Conservation (phyloP, 2,329 filamentous ascomycete species). For the Pezicula radicicola region DNA sequence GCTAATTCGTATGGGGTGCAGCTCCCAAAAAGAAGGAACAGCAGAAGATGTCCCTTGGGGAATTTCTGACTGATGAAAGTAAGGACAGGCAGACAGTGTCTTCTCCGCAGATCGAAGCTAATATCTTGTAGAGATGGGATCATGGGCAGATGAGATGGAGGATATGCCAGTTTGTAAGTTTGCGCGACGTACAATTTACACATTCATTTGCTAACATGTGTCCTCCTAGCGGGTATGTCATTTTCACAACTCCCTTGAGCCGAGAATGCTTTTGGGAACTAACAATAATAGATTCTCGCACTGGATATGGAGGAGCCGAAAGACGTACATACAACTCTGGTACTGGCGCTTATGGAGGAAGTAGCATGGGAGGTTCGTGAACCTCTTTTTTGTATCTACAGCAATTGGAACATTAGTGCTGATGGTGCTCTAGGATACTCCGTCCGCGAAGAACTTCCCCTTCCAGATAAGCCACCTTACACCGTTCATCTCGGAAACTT, state of each 20-base stretch:
- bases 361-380: constrained; percentile 25
- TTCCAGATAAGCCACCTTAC: constrained; percentile 89
- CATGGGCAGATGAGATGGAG: constrained; percentile 99
- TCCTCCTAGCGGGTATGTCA: constrained; percentile 28
- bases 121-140: constrained; percentile 63
- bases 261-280: constrained; percentile 6
- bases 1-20: constrained; percentile 47
- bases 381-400: not conserved
- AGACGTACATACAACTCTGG: constrained; percentile 28
- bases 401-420: constrained; percentile 5
- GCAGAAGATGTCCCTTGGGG: constrained; percentile 97
- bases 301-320: constrained; percentile 27
- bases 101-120: constrained; percentile 38
- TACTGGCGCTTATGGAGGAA: constrained; percentile 27
- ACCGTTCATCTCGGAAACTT: constrained; percentile 96
- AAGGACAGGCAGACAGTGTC: constrained; percentile 41
- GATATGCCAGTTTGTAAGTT: constrained; percentile 47
- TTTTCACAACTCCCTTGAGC: not conserved
- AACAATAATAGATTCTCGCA: constrained; percentile 27
- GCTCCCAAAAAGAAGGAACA: constrained; percentile 84
- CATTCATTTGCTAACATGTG: constrained; percentile 20
- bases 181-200: not conserved
- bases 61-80: constrained; percentile 93
- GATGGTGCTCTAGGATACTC: constrained; percentile 47
- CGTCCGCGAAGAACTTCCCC: constrained; percentile 72